Evolutionary conservation across 139 green algal species (phyloP).

Genomic region (Chlorella sp.): DNA sequence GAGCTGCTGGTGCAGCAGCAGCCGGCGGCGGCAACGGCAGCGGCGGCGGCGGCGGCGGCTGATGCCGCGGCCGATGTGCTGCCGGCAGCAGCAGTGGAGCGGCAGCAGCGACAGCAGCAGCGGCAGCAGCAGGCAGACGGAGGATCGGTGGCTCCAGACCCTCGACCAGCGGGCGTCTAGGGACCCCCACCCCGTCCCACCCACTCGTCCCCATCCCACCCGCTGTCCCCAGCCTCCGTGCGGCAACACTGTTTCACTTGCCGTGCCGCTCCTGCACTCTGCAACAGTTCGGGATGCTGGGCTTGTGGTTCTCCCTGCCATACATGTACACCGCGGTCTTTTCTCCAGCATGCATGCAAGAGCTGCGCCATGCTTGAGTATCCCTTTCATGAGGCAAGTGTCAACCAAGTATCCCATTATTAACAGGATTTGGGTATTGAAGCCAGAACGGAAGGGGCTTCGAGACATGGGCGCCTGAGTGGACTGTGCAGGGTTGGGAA

Average conservation of each 20-base stretch:
- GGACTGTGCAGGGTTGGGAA: too few species aligned
- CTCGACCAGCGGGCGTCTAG: background rate
- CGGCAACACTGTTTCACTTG: background rate
- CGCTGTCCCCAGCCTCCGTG: background rate
- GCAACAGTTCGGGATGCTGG: too few species aligned
- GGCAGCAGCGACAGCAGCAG: background rate
- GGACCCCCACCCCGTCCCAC: background rate
- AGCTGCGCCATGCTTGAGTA: too few species aligned
- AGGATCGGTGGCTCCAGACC: background rate
- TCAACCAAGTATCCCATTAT: too few species aligned
- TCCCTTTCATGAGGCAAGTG: too few species aligned
- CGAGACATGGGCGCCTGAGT: too few species aligned
- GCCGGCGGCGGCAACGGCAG: background rate
- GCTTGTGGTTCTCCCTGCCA: background rate
- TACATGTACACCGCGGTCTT: background rate
- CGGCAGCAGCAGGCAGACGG: background rate
- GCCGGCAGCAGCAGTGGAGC: background rate
- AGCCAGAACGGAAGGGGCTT: too few species aligned
- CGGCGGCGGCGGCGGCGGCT: background rate
- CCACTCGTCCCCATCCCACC: background rate
- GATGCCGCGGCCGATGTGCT: background rate
- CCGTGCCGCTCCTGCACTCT: background rate
- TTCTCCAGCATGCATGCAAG: background rate
- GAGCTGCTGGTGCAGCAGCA: slow-evolving; percentile 56
- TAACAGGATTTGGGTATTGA: too few species aligned